phyloP scores from a whole-genome alignment of 345 rosid genomes.

The Raphanus sativus region DNA sequence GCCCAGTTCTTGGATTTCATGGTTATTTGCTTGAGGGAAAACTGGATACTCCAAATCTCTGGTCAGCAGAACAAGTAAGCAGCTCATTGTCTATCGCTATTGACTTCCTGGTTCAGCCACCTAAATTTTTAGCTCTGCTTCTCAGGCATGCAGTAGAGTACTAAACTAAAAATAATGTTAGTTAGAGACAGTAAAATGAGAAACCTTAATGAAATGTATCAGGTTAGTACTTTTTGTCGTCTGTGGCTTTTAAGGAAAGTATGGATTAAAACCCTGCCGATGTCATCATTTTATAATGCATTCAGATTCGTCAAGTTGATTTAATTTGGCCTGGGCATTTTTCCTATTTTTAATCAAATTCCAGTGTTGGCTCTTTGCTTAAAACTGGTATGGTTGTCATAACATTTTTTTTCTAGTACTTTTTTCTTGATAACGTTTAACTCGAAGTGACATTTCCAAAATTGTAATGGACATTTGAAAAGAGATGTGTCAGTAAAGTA shows the following conservation, averaged over 20 bases:
- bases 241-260: background rate
- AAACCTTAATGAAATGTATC: background rate
- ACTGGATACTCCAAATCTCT: conserved; percentile 78
- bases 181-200: conserved; percentile 1
- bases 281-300: background rate
- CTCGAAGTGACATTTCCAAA: conserved; percentile 15
- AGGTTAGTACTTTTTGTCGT: background rate
- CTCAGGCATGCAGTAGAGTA: conserved; percentile 1
- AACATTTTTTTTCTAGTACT: conserved; percentile 3
- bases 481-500: background rate
- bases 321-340: background rate
- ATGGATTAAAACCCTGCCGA: background rate
- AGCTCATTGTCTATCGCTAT: conserved; percentile 17
- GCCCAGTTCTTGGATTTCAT: conserved; percentile 55
- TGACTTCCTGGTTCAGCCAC: conserved; percentile 15
- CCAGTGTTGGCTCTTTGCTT: conserved; percentile 3
- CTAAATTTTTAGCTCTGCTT: conserved; percentile 13
- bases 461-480: background rate
- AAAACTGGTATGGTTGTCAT: background rate
- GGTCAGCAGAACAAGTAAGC: conserved; percentile 97
- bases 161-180: background rate
- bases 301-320: background rate
- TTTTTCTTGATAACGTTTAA: background rate
- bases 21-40: conserved; percentile 76
- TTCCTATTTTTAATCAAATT: background rate